Evolutionary conservation across 768 basidiomycete genomes (phyloP).

Genomic region (Collybia nuda): DNA sequence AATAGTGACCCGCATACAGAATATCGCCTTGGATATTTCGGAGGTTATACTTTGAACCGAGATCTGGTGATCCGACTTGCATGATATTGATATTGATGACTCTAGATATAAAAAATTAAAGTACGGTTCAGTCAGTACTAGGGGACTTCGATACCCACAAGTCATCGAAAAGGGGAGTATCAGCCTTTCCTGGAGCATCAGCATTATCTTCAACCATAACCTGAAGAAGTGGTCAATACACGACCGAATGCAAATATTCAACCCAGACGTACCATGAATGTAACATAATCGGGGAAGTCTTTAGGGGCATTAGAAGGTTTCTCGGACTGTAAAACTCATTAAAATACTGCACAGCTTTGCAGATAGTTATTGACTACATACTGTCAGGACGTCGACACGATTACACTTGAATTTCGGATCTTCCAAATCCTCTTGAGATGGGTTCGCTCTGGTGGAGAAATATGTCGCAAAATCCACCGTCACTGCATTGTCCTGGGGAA

Average conservation of each 20-base stretch:
- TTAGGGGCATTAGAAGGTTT: constrained; percentile 7
- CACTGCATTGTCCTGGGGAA: constrained; percentile 4
- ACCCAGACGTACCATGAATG: constrained; percentile 4
- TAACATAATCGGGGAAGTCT: constrained; percentile 16
- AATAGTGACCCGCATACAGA: constrained; percentile 5
- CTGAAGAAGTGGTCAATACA: not conserved
- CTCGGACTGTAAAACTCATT: not conserved
- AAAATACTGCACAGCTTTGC: not conserved
- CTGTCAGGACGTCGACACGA: constrained; percentile 9
- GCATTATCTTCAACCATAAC: constrained; percentile 9
- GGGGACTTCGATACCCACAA: constrained; percentile 13
- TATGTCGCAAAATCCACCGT: constrained; percentile 8
- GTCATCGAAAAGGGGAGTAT: constrained; percentile 10
- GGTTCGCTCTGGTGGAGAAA: constrained; percentile 1
- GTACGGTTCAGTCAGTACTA: too few relatives aligned
- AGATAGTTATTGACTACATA: not conserved
- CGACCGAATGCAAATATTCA: too few relatives aligned
- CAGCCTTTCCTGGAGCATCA: not conserved
- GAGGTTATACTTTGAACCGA: constrained; percentile 7
- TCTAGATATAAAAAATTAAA: constrained; percentile 1
- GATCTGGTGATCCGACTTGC: not conserved
- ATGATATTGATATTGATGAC: constrained; percentile 8
- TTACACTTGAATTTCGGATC: constrained; percentile 10
- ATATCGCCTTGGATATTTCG: constrained; percentile 16
- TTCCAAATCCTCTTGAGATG: constrained; percentile 1